phyloP scores from a whole-genome alignment of 768 basidiomycete genomes.

The Rhizopogon vinicolor region DNA sequence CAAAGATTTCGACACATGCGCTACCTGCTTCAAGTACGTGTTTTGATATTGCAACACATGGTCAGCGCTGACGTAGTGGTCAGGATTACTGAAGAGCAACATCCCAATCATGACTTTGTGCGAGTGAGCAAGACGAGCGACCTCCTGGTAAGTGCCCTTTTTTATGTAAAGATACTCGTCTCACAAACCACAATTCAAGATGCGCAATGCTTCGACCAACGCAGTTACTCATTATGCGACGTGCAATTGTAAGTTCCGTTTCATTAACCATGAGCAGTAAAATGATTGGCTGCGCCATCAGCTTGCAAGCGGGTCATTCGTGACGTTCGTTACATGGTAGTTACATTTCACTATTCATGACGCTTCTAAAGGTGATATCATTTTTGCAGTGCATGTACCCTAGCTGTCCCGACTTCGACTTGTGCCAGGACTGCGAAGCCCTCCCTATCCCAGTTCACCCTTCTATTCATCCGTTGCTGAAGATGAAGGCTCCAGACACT shows the following conservation, averaged over 20 bases:
- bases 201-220: conserved; percentile 21
- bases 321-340: conserved; percentile 72
- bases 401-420: conserved; percentile 74
- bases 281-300: background rate
- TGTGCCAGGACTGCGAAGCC: conserved; percentile 77
- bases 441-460: conserved; percentile 77
- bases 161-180: background rate
- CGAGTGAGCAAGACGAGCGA: conserved; percentile 50
- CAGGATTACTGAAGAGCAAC: conserved; percentile 67
- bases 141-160: conserved; percentile 45
- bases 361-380: conserved; percentile 1
- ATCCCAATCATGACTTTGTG: conserved; percentile 74
- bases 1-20: conserved; percentile 74
- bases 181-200: conserved; percentile 16
- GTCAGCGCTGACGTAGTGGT: background rate
- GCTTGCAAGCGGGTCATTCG: conserved; percentile 48
- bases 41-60: background rate
- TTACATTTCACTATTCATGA: background rate
- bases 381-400: conserved; percentile 70
- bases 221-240: conserved; percentile 45
- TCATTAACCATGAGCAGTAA: too few species aligned
- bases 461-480: conserved; percentile 63
- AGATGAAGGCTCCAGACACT: conserved; percentile 55
- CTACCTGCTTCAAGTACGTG: conserved; percentile 57
- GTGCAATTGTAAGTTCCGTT: conserved; percentile 44